Base-by-base conservation (phyloP, 192 early-diverging fungal genomes). In the Backusella sp. region DNA sequence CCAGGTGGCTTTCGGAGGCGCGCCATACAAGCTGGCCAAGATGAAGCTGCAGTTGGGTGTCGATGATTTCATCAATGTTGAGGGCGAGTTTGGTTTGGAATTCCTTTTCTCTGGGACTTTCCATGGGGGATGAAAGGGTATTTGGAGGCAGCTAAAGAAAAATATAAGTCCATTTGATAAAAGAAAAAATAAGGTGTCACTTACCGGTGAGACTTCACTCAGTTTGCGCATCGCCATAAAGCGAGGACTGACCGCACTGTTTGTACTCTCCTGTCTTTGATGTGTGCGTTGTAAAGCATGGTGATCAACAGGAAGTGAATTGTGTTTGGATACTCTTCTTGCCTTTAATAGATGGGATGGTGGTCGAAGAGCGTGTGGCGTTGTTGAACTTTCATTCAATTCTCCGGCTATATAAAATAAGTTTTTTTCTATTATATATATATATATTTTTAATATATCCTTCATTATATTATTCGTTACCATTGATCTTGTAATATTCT, bases 201-300 rank as follows among this genome's bases (percentile, higher is more conserved):
- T 68, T 68, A 75, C 73, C 42, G 53, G 36, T 6, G 59, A 21
- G 30, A 65, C 66, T 53, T 76, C 74, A 59, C 67, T 76, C 3
- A 76, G 30, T 69, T 76, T 76, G 23, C 74, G 34, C 15, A 76
- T 49, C 0, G 74, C 74, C 74, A 76, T 76, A 52, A 76, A 76
- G 14, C 74, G 34, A 56, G 74, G 74, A 19, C 74, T 76, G 8
- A 76, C 75, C 0, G 75, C 75, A 70, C 75, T 76, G 30, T 56
- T 76, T 34, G 26, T 70, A 28, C 56, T 62, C 8, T 62, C 56
- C 9, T 62, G 23, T 62, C 56, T 62, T 28, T 62, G 56, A 62
- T 62, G 56, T 62, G 56, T 62, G 28, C 23, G 56, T 12, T 62
- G 56, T 14, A 62, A 14, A 2, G 56, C 23, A 62, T 62, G 56